Evolutionary conservation across 2,329 filamentous ascomycete genomes (phyloP).

Genomic region (Penicillium sp.): DNA sequence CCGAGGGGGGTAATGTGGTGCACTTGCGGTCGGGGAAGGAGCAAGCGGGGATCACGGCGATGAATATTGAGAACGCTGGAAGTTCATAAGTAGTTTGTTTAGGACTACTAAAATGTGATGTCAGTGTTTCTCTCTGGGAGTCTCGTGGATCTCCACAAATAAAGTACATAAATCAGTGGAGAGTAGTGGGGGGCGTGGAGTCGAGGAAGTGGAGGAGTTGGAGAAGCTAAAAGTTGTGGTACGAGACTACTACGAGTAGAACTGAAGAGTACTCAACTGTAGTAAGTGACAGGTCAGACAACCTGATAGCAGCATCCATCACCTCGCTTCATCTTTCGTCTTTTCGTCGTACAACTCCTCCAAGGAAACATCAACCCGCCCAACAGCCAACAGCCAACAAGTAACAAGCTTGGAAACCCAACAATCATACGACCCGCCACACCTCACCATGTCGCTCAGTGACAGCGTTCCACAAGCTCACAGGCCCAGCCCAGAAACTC

Average conservation of each 20-base stretch:
- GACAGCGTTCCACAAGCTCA: constrained; percentile 6
- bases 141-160: constrained; percentile 5
- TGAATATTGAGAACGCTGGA: constrained; percentile 26
- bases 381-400: background rate
- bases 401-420: background rate
- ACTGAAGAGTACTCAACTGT: too few species aligned
- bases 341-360: background rate
- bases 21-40: constrained; percentile 17
- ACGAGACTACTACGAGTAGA: too few species aligned
- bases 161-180: constrained; percentile 6
- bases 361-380: background rate
- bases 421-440: constrained; percentile 3
- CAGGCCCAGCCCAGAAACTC: constrained; percentile 4
- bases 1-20: constrained; percentile 42
- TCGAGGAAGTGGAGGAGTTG: background rate
- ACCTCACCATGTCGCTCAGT: background rate
- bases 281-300: background rate
- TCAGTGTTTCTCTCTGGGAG: background rate
- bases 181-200: constrained; percentile 3
- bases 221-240: background rate
- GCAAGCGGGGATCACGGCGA: constrained; percentile 19
- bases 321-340: background rate
- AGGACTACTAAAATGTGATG: background rate
- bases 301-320: background rate
- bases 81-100: background rate